Base-by-base conservation (phyloP, 495 filamentous ascomycete species). In the Penicillium canariense region DNA sequence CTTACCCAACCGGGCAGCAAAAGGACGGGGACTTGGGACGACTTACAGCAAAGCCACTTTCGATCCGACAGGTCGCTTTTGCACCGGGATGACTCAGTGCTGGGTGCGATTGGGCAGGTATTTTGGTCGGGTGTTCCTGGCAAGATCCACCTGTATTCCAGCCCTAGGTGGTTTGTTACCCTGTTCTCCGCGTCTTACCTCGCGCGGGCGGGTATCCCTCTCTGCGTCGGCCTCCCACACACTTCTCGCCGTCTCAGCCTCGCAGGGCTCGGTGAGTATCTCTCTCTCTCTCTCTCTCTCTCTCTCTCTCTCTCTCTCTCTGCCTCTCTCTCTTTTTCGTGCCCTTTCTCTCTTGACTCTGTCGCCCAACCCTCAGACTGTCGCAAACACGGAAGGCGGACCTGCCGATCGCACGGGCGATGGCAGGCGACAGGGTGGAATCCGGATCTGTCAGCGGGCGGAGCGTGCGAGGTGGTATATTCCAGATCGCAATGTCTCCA, bases 361-460 rank as follows among this genome's bases (percentile, higher is more conserved):
- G 22, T 32, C 50, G 45, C 58, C 58, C 55, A 61, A 58, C 55
- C 54, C 58, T 32, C 31, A 39, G 36, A 36, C 54, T 34, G 31
- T 34, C 31, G 46, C 46, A 34, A 42, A 52, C 36, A 52, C 45
- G 52, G 61, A 55, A 58, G 43, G 50, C 54, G 60, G 52, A 64
- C 61, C 61, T 62, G 64, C 65, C 65, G 62, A 67, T 67, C 65
- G 62, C 62, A 51, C 44, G 51, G 56, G 63, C 63, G 63, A 66
- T 62, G 63, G 63, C 63, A 59, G 63, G 56, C 39, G 35, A 44
- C 27, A 39, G 48, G 36, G 42, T 40, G 17, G 34, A 32, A 30
- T 38, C 43, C 40, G 50, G 49, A 46, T 52, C 51, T 58, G 62
- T 67, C 65, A 65, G 58, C 62, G 62, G 55, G 62, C 54, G 50